phyloP scores from a whole-genome alignment of 2,329 filamentous ascomycete genomes.

The Colletotrichum cuscutae region DNA sequence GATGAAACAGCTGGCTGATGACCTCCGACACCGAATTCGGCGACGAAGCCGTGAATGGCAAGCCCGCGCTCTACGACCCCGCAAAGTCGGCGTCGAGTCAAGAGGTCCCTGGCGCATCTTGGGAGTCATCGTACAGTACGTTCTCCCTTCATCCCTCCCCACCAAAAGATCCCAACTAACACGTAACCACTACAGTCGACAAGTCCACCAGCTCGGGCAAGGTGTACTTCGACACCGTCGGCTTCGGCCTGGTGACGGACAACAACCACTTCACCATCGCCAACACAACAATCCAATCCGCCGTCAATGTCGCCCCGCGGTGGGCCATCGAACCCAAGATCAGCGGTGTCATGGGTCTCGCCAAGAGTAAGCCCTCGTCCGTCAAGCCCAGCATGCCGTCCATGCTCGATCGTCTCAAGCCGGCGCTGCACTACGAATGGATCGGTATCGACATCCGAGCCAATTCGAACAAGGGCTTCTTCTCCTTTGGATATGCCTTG shows the following conservation, averaged over 20 bases:
- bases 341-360: constrained; percentile 64
- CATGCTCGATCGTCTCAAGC: constrained; percentile 56
- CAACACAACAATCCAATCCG: constrained; percentile 61
- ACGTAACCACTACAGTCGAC: constrained; percentile 47
- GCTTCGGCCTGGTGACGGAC: constrained; percentile 47
- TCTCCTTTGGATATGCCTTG: constrained; percentile 54
- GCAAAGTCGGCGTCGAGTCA: constrained; percentile 56
- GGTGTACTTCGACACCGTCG: constrained; percentile 62
- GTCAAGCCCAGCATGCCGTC: constrained; percentile 54
- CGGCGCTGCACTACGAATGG: constrained; percentile 51
- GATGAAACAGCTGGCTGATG: constrained; percentile 28
- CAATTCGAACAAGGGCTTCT: constrained; percentile 42
- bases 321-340: constrained; percentile 54
- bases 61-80: constrained; percentile 57
- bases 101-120: constrained; percentile 54
- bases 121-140: constrained; percentile 61
- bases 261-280: constrained; percentile 48
- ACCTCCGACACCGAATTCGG: constrained; percentile 46
- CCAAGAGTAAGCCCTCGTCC: constrained; percentile 56
- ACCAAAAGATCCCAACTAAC: background rate
- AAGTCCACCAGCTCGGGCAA: constrained; percentile 56
- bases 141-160: constrained; percentile 43
- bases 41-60: constrained; percentile 45
- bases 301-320: constrained; percentile 52
- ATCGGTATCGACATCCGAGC: constrained; percentile 60